These are phyloP conservation scores for Coprinopsis sp. DNA, from an alignment of 768 basidiomycete genomes.

Conservation along the genomic window DNA sequence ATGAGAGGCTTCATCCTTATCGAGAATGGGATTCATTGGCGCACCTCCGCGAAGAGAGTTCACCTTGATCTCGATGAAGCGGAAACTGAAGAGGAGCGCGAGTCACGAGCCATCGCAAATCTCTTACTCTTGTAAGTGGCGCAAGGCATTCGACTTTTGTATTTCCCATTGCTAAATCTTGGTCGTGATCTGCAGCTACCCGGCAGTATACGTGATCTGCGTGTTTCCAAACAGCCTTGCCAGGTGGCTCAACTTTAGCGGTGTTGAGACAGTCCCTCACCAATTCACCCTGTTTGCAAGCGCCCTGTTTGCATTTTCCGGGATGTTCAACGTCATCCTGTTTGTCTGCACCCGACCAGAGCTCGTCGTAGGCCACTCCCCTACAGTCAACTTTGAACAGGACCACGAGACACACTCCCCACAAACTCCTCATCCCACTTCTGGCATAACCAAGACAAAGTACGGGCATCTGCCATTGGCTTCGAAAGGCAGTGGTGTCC, in stretches of 20 bases:
- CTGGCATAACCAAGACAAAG: constrained; percentile 2
- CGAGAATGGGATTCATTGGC: constrained; percentile 22
- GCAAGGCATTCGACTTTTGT: no score
- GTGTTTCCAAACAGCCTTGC: constrained; percentile 38
- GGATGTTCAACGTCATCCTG: constrained; percentile 41
- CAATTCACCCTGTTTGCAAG: constrained; percentile 34
- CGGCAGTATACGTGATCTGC: constrained; percentile 37
- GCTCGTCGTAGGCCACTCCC: constrained; percentile 20
- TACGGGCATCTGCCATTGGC: not conserved
- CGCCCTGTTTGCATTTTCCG: constrained; percentile 39
- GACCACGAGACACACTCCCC: constrained; percentile 2
- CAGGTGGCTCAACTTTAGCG: constrained; percentile 34
- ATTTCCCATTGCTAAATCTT: not conserved
- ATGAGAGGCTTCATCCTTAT: constrained; percentile 34
- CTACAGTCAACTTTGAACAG: no score
- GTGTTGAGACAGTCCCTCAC: constrained; percentile 25
- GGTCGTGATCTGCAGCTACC: constrained; percentile 31
- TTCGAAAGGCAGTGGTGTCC: not conserved
- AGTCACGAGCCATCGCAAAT: constrained; percentile 29
- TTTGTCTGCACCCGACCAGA: constrained; percentile 26
- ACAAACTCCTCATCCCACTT: not conserved
- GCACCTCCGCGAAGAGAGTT: not conserved
- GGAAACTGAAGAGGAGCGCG: constrained; percentile 23
- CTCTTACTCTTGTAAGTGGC: constrained; percentile 49
- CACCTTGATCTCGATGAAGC: constrained; percentile 1